Evolutionary conservation across 2,329 filamentous ascomycete genomes (phyloP), one percentile per base, ranked within the genome.

Genomic region (Cyphellophora attinorum): DNA sequence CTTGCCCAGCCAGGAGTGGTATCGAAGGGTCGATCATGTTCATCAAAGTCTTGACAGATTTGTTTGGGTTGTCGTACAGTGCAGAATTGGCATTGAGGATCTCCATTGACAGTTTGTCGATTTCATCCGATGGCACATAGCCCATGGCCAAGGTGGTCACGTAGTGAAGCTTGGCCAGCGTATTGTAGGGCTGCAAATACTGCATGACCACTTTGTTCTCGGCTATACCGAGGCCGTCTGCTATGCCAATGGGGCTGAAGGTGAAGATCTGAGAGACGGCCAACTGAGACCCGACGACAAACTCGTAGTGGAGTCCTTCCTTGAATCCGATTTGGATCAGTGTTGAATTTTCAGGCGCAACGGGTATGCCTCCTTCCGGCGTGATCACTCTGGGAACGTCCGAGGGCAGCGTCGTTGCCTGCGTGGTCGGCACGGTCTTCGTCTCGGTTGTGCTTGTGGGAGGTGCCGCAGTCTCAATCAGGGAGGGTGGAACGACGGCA

Each of bases 261-360:
- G 74, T 62, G 64, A 95, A 93, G 51, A 98, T 84, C 59, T 96
- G 89, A 25, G 76, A 76, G 4, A 85, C 81, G 12, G 86, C 82
- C 44, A 79, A 69, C 11, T 76, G 68, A 42, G 81, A 76, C 14
- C 65, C 66, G 8, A 81, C 78, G 17, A 96, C 82, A 53, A 93
- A 94, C 6, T 72, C 64, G 58, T 91, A 98, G 62, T 93, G 89
- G 48, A 93, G 70, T 2, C 74, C 72, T 52, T 77, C 81, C 34
- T 75, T 65, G 70, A 96, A 95, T 19, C 83, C 91, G 43, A 96
- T 71, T 55, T 94, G 85, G 47, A 94, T 79, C 48, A 83, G 60
- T 3, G 74, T 76, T 1, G 74, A 76, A 47, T 83, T 81, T 3
- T 67, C 60, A 0, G 84, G 81, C 12, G 67, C 57, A 4, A 61